phyloP scores from a whole-genome alignment of 139 green algal genomes.

The Chlorella sorokiniana region DNA sequence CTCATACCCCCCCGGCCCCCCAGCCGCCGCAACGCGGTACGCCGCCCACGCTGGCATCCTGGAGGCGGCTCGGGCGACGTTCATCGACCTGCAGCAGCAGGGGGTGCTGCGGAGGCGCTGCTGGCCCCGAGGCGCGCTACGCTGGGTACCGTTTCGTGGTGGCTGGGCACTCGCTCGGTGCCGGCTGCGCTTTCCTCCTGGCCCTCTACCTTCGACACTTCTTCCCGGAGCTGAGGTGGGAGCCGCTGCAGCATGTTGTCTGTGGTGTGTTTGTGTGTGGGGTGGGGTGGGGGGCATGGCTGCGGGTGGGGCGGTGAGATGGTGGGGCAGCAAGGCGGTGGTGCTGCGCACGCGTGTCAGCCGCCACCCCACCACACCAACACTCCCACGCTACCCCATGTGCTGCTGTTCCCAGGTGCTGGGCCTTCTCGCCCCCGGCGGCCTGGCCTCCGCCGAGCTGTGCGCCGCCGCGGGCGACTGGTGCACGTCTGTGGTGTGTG shows the following conservation, averaged over 20 bases:
- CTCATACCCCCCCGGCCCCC: neutral
- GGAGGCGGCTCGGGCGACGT: slow-evolving; percentile 50
- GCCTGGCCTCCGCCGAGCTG: slow-evolving; percentile 35
- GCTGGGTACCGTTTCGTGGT: slow-evolving; percentile 63
- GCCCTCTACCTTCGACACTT: slow-evolving; percentile 58
- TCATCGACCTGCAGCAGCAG: slow-evolving; percentile 35
- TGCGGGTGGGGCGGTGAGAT: neutral
- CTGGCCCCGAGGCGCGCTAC: slow-evolving; percentile 18
- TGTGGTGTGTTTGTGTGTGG: neutral
- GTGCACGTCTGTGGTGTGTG: slow-evolving; percentile 56
- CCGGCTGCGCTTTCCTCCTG: slow-evolving; percentile 68
- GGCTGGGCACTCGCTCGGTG: slow-evolving; percentile 74
- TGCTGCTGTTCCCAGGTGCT: slow-evolving; percentile 43
- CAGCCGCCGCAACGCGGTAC: neutral
- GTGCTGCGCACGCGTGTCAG: neutral
- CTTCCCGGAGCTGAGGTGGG: slow-evolving; percentile 48
- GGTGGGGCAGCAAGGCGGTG: neutral
- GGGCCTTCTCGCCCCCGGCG: slow-evolving; percentile 68
- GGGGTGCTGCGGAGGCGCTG: slow-evolving; percentile 27
- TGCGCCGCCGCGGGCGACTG: slow-evolving; percentile 32
- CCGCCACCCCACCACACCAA: neutral
- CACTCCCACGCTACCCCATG: neutral
- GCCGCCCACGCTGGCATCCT: slow-evolving; percentile 66
- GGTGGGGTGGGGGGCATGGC: neutral
- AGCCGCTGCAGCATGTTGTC: too few species aligned